These are phyloP conservation scores for Lipomyces lipofer DNA, from an alignment of 805 yeast genomes.

Conservation along the genomic window DNA sequence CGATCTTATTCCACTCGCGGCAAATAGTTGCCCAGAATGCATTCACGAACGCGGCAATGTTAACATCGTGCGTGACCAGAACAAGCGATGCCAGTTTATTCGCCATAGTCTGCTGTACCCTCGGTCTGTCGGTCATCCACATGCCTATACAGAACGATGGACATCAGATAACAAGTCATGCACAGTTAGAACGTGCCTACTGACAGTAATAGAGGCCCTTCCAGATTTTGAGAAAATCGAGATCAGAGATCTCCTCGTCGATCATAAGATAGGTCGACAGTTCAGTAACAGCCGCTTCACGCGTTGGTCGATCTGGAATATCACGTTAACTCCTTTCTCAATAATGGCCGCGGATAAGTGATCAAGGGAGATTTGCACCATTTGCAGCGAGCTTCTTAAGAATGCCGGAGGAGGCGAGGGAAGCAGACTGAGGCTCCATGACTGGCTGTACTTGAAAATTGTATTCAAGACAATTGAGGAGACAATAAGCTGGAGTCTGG, in stretches of 20 bases:
- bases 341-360: background rate
- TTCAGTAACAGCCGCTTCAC: slow-evolving; percentile 24
- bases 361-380: slow-evolving; percentile 40
- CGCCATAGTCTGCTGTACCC: slow-evolving; percentile 86
- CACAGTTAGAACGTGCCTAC: background rate
- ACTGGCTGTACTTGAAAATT: too few species aligned
- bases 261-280: slow-evolving; percentile 3
- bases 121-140: slow-evolving; percentile 96
- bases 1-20: slow-evolving; percentile 76
- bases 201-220: slow-evolving; percentile 77
- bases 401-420: slow-evolving; percentile 36
- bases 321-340: background rate
- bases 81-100: slow-evolving; percentile 60
- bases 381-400: slow-evolving; percentile 84
- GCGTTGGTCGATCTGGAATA: slow-evolving; percentile 25
- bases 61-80: slow-evolving; percentile 40
- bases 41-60: slow-evolving; percentile 55
- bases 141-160: slow-evolving; percentile 48
- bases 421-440: too few species aligned
- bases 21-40: slow-evolving; percentile 81
- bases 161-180: background rate
- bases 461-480: too few species aligned
- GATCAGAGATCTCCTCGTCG: slow-evolving; percentile 9
- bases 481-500: too few species aligned
- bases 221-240: slow-evolving; percentile 83